phyloP scores from a whole-genome alignment of 2,329 filamentous ascomycete genomes.

The Trichothecium roseum region DNA sequence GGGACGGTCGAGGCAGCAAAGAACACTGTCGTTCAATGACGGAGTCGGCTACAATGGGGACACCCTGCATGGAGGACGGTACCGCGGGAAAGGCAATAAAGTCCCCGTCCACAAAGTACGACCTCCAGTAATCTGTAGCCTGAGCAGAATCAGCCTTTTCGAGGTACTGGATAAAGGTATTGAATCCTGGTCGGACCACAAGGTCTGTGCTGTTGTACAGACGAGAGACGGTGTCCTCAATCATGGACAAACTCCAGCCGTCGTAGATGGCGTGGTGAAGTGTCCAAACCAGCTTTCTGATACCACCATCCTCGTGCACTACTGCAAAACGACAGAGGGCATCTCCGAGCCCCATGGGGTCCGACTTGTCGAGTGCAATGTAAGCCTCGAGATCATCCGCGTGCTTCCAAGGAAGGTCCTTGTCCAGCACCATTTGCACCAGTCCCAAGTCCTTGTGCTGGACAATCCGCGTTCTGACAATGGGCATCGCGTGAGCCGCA shows the following conservation, averaged over 20 bases:
- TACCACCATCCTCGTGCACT: constrained; percentile 13
- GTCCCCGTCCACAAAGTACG: not conserved
- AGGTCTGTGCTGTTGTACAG: constrained; percentile 1
- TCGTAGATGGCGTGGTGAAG: constrained; percentile 13
- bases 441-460: no score
- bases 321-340: not conserved
- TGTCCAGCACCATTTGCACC: constrained; percentile 52
- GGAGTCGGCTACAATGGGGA: no score
- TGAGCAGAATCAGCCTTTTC: not conserved
- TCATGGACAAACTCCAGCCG: constrained; percentile 6
- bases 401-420: not conserved
- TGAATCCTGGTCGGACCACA: not conserved
- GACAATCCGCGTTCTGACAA: no score
- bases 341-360: not conserved
- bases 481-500: no score
- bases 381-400: constrained; percentile 2
- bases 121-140: not conserved
- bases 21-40: no score
- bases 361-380: constrained; percentile 31
- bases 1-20: no score
- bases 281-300: constrained; percentile 7
- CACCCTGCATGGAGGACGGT: not conserved
- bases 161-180: constrained; percentile 4
- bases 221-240: constrained; percentile 1
- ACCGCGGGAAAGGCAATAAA: not conserved